A percentile compares a stretch with the other conserved stretches of the same genome.
Evolutionary conservation across 2,329 filamentous ascomycete genomes (phyloP).

Genomic region (Fusarium foetens): DNA sequence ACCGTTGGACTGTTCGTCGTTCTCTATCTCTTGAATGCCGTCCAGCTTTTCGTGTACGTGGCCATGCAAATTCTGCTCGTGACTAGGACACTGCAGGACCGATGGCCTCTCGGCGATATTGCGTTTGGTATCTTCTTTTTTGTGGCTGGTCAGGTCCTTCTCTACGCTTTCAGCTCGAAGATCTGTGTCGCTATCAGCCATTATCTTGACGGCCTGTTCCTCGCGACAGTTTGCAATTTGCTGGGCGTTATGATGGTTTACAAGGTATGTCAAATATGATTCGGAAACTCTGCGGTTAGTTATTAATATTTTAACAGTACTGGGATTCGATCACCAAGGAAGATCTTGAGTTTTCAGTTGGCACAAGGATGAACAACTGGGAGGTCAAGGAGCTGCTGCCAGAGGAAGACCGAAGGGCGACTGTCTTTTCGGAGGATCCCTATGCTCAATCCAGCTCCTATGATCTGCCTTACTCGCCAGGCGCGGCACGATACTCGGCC

Average conservation of each 20-base stretch:
- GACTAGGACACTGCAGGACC: constrained; percentile 87
- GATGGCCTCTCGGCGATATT: constrained; percentile 95
- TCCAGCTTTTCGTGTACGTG: constrained; percentile 87
- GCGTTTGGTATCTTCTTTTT: constrained; percentile 92
- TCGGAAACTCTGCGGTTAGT: neutral
- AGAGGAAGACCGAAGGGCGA: constrained; percentile 80
- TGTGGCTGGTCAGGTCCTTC: constrained; percentile 87
- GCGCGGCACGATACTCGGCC: constrained; percentile 55
- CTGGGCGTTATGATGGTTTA: constrained; percentile 99
- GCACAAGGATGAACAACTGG: constrained; percentile 96
- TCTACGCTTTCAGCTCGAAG: constrained; percentile 87
- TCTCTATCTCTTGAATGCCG: constrained; percentile 88
- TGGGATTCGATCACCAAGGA: constrained; percentile 99
- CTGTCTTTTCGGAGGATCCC: constrained; percentile 76
- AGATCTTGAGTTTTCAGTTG: constrained; percentile 97
- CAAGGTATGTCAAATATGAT: constrained; percentile 69
- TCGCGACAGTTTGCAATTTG: constrained; percentile 92
- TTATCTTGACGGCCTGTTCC: constrained; percentile 94
- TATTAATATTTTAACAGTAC: constrained; percentile 64
- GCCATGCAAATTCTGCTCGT: constrained; percentile 90
- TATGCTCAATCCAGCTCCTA: constrained; percentile 67
- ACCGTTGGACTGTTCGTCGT: constrained; percentile 92
- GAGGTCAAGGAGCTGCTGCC: constrained; percentile 92
- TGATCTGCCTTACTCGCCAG: constrained; percentile 62
- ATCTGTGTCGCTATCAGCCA: constrained; percentile 89